Percentiles rank a stretch among this genome's conserved stretches.
Evolutionary conservation across 768 basidiomycete genomes (phyloP).

Genomic region (Russula sp.): DNA sequence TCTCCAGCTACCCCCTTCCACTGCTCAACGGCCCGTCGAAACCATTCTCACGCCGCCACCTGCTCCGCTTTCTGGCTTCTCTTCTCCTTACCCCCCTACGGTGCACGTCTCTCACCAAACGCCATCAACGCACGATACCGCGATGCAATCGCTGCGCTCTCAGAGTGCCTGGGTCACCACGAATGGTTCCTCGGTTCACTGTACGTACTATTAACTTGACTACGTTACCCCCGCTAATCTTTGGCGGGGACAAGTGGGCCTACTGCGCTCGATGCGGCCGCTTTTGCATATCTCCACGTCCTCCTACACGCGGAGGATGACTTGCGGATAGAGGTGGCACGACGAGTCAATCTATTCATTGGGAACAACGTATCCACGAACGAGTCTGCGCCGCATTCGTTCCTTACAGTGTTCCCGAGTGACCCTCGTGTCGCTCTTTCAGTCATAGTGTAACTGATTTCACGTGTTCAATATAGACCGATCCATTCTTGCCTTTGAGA

Average conservation of each 20-base stretch:
- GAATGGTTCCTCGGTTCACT: conserved; percentile 78
- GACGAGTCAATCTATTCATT: conserved; percentile 75
- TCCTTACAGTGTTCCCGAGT: conserved; percentile 7
- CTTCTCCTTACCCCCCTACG: conserved; percentile 61
- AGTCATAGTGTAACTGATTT: conserved; percentile 5
- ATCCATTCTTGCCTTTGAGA: neutral
- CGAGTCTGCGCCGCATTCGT: conserved; percentile 51
- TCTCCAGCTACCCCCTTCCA: conserved; percentile 40
- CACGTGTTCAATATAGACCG: conserved; percentile 9
- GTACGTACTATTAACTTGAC: conserved; percentile 42
- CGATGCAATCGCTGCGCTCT: conserved; percentile 70
- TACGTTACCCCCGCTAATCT: conserved; percentile 5
- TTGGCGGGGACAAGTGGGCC: conserved; percentile 50
- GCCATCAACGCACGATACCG: conserved; percentile 57
- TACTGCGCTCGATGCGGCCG: conserved; percentile 76
- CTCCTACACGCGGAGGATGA: conserved; percentile 48
- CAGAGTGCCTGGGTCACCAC: conserved; percentile 71
- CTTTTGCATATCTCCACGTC: conserved; percentile 77
- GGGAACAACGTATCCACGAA: conserved; percentile 68
- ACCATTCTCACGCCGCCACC: conserved; percentile 62
- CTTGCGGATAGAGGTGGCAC: conserved; percentile 62
- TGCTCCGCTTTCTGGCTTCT: conserved; percentile 66
- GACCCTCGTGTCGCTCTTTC: conserved; percentile 1
- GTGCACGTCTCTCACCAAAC: conserved; percentile 51
- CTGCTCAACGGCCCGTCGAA: conserved; percentile 40